Evolutionary conservation across 1,284 basidiomycete genomes (phyloP).

Genomic region (Cutaneotrichosporon sp.): DNA sequence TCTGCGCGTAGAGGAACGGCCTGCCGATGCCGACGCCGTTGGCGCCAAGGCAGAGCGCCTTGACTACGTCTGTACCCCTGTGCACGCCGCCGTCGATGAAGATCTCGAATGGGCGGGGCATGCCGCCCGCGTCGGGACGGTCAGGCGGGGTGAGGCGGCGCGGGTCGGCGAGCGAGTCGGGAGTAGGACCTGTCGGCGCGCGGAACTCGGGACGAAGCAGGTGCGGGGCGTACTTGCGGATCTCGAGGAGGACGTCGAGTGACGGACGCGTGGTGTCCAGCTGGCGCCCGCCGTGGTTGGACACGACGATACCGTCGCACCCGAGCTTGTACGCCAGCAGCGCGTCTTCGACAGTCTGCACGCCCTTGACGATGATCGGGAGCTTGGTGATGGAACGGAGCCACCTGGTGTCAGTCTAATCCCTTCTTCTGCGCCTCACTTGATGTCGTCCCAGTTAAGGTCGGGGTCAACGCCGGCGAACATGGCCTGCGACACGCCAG

Average conservation of each 20-base stretch:
- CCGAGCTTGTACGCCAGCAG: constrained; percentile 49
- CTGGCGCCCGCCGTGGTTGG: constrained; percentile 53
- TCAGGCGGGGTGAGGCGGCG: constrained; percentile 57
- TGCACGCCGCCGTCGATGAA: constrained; percentile 56
- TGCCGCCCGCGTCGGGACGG: constrained; percentile 9
- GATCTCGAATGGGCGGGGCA: constrained; percentile 53
- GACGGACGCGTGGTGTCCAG: constrained; percentile 57
- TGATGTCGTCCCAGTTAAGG: constrained; percentile 42
- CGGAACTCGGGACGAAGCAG: constrained; percentile 39
- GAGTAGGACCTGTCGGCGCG: constrained; percentile 29
- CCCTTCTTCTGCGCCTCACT: background rate
- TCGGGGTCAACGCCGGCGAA: constrained; percentile 42
- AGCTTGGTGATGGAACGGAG: constrained; percentile 65
- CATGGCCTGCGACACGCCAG: constrained; percentile 40
- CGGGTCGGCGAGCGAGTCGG: constrained; percentile 55
- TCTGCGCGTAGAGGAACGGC: constrained; percentile 61
- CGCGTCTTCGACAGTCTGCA: constrained; percentile 52
- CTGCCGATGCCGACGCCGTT: constrained; percentile 50
- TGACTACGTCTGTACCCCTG: constrained; percentile 51
- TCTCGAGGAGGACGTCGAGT: constrained; percentile 67
- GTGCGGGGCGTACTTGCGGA: constrained; percentile 52
- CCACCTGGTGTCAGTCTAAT: constrained; percentile 6
- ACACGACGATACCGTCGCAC: constrained; percentile 51
- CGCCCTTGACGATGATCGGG: constrained; percentile 78
- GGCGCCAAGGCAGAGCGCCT: constrained; percentile 52